These are phyloP conservation scores for Mycosphaerella arachidis DNA, from an alignment of 2,329 filamentous ascomycete genomes.

Conservation along the genomic window DNA sequence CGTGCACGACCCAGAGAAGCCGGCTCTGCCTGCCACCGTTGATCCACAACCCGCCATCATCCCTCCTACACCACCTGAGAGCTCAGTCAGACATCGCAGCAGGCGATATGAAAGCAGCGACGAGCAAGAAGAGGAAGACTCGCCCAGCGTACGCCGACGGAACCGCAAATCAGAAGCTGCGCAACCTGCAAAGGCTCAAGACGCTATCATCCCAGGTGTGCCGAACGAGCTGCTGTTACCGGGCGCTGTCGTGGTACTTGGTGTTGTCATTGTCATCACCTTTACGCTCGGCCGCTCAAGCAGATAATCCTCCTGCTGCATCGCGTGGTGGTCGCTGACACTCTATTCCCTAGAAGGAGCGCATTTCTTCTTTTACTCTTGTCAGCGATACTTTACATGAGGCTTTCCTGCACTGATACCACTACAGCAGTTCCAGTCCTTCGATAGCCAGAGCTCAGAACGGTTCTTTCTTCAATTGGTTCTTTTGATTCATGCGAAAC, in stretches of 20 bases:
- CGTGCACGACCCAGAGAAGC: constrained; percentile 86
- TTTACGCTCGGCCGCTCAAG: constrained; percentile 63
- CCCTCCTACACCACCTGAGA: constrained; percentile 49
- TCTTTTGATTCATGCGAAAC: too few species aligned
- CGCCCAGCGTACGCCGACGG: constrained; percentile 34
- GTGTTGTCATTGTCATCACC: constrained; percentile 87
- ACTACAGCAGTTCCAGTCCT: constrained; percentile 1
- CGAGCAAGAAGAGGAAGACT: constrained; percentile 51
- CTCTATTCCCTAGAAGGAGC: constrained; percentile 3
- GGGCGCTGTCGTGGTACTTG: constrained; percentile 90
- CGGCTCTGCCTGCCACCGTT: constrained; percentile 65
- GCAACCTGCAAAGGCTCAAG: constrained; percentile 52
- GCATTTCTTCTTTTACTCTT: constrained; percentile 1
- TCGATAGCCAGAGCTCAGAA: background rate
- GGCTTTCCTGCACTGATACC: constrained; percentile 9
- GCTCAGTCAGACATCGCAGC: constrained; percentile 45
- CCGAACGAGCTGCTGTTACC: constrained; percentile 91
- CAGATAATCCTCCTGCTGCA: constrained; percentile 14
- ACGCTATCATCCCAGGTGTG: constrained; percentile 83
- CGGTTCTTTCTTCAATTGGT: too few species aligned
- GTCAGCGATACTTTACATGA: constrained; percentile 1
- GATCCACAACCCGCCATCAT: constrained; percentile 54
- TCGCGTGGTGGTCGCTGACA: background rate
- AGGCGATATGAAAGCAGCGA: constrained; percentile 50
- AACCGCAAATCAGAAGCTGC: constrained; percentile 35